phyloP scores from a whole-genome alignment of 2,329 filamentous ascomycete genomes.

The Ramularia collo-cygni region DNA sequence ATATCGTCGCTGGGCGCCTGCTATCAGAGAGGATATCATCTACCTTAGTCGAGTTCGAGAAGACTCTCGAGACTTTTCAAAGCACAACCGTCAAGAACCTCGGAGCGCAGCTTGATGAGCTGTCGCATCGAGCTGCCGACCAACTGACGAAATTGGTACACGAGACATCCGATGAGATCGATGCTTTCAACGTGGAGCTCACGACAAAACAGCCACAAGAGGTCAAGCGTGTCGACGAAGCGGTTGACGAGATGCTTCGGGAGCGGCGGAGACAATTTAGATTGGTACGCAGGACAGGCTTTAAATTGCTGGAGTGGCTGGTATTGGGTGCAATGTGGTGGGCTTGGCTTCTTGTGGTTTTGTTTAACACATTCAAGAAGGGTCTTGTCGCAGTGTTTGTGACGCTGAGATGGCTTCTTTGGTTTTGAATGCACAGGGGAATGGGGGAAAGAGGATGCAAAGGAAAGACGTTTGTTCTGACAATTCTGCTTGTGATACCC shows the following conservation, averaged over 20 bases:
- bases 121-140: conserved; percentile 43
- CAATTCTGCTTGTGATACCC: no score
- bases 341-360: conserved; percentile 82
- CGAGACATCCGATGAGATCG: conserved; percentile 67
- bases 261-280: conserved; percentile 67
- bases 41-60: conserved; percentile 35
- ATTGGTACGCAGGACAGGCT: conserved; percentile 69
- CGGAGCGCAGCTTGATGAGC: conserved; percentile 36
- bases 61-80: conserved; percentile 46
- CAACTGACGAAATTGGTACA: conserved; percentile 55
- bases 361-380: conserved; percentile 60
- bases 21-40: conserved; percentile 44
- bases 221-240: conserved; percentile 72
- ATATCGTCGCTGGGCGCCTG: conserved; percentile 47
- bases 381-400: conserved; percentile 53
- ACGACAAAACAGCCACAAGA: conserved; percentile 69
- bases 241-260: conserved; percentile 61
- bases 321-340: conserved; percentile 90
- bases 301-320: conserved; percentile 78
- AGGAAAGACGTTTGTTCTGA: no score
- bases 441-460: no score
- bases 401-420: conserved; percentile 73
- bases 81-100: conserved; percentile 40
- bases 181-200: conserved; percentile 69
- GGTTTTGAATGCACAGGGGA: conserved; percentile 48